Base-by-base conservation (phyloP, 225 moss, liverwort and hornwort species). In the Asterella californica region DNA sequence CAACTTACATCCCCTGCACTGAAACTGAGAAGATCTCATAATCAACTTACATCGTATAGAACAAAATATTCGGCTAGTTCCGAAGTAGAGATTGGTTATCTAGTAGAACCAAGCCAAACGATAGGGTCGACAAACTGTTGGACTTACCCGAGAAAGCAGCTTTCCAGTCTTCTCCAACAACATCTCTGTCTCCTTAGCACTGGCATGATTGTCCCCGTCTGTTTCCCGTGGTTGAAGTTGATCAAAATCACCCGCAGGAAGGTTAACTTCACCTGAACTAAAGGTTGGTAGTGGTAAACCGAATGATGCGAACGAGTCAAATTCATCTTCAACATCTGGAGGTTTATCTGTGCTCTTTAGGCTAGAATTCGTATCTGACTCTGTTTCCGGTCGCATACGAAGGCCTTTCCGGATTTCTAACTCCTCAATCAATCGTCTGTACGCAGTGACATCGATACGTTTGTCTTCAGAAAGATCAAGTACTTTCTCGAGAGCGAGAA, bases 381-480 rank as follows among this genome's bases (percentile, higher is more conserved):
- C 61, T 62, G 17, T 47, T n/a, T 27, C 50, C 24, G 59, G 27
- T 3, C 84, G 82, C 9, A 74, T 74, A 15, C 14, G 12, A 33
- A 87, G 33, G 14, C 84, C 84, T 70, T 82, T 87, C 29, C 87
- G 79, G 29, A 74, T 75, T 81, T 93, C 95, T 80, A 99, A 80
- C 84, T 92, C 95, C 76, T 90, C 90, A 12, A 95, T 80, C 85
- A 99, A 76, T 81, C 81, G 91, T 47, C 89, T 86, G 33, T 93
- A 82, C 0, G 84, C 79, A n/a, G 74, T 79, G 34, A 93, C 55
- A 78, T 95, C 91, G n/a, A 90, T 89, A 67, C 90, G 95, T 78
- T 94, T 95, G 46, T 89, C 99, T 30, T 91, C 83, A 38, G 99
- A 99, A 63, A 99, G 90, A 81, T 93, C 92, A 67, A 95, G 79